Conservation (phyloP, 2,329 filamentous ascomycete species). For the Trichoderma afroharzianum region DNA sequence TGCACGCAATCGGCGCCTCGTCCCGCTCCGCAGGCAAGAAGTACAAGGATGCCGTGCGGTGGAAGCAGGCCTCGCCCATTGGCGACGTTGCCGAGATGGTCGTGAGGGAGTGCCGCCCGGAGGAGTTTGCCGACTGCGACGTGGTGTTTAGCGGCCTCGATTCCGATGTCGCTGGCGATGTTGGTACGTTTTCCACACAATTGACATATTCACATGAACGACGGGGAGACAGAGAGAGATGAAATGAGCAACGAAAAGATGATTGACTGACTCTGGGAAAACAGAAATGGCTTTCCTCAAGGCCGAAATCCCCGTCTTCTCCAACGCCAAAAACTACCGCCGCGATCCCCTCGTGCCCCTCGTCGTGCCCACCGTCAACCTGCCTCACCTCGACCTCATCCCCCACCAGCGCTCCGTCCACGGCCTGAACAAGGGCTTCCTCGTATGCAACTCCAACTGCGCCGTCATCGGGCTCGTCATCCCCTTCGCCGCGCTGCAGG, state of each 20-base stretch:
- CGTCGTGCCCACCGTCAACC: slow-evolving; percentile 12
- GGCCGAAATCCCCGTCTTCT: slow-evolving; percentile 13
- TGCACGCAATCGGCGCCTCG: slow-evolving; percentile 11
- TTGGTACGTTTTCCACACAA: not conserved
- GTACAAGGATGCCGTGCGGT: slow-evolving; percentile 9
- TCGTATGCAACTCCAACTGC: slow-evolving; percentile 13
- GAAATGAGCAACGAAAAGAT: too few relatives aligned
- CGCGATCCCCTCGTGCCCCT: slow-evolving; percentile 6
- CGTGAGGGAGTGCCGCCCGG: slow-evolving; percentile 1
- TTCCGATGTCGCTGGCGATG: slow-evolving; percentile 7
- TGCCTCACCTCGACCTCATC: slow-evolving; percentile 10
- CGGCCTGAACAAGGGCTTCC: slow-evolving; percentile 7
- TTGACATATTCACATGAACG: not conserved
- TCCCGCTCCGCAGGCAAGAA: slow-evolving; percentile 6
- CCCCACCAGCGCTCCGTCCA: slow-evolving; percentile 7
- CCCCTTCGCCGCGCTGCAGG: slow-evolving; percentile 5
- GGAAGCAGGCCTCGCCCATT: slow-evolving; percentile 1
- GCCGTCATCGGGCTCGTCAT: slow-evolving; percentile 10
- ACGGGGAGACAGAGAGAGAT: not conserved
- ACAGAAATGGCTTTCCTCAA: slow-evolving; percentile 11
- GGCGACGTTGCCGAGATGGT: slow-evolving; percentile 4
- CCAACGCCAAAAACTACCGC: slow-evolving; percentile 13
- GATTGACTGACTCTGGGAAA: not conserved
- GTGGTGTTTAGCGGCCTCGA: slow-evolving; percentile 11
- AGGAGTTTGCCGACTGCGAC: slow-evolving; percentile 7